These are phyloP conservation scores for Leishmania tropica DNA, from an alignment of 208 protist genomes.

Conservation along the genomic window DNA sequence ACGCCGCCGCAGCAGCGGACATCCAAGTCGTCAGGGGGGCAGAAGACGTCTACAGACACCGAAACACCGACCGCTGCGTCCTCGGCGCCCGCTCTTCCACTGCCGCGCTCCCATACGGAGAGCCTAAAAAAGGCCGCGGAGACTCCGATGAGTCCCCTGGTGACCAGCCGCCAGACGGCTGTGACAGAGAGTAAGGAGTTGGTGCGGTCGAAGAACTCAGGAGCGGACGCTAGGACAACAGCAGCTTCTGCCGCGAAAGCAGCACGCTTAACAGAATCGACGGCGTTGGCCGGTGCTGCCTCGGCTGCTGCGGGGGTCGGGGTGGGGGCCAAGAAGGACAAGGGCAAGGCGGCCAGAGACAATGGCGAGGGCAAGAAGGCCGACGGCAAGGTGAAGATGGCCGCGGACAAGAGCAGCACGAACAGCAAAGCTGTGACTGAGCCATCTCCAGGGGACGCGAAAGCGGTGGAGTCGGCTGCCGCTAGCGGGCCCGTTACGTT, in stretches of 20 bases:
- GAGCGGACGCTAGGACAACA: neutral
- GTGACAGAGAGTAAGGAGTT: neutral
- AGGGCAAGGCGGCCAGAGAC: neutral
- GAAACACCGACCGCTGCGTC: neutral
- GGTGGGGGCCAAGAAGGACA: neutral
- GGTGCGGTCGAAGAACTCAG: neutral
- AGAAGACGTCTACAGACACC: neutral
- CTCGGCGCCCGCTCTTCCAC: neutral
- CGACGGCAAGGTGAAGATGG: neutral
- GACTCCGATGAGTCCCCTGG: neutral
- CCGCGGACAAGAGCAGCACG: neutral
- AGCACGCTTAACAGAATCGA: neutral
- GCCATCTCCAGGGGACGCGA: neutral
- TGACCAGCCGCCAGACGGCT: neutral
- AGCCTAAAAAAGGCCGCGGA: constrained; percentile 3
- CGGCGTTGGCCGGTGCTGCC: neutral
- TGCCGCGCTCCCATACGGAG: constrained; percentile 22
- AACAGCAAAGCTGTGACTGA: neutral
- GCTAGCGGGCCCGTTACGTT: neutral
- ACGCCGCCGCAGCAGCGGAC: neutral
- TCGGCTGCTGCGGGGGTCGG: neutral
- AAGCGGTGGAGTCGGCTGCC: neutral
- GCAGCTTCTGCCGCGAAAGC: neutral
- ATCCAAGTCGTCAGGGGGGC: neutral
- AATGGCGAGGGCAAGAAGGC: neutral